Evolutionary conservation across 2,329 filamentous ascomycete genomes (phyloP), one percentile per base, ranked within the genome.

Genomic region (Torrubiellomyces zombiae): DNA sequence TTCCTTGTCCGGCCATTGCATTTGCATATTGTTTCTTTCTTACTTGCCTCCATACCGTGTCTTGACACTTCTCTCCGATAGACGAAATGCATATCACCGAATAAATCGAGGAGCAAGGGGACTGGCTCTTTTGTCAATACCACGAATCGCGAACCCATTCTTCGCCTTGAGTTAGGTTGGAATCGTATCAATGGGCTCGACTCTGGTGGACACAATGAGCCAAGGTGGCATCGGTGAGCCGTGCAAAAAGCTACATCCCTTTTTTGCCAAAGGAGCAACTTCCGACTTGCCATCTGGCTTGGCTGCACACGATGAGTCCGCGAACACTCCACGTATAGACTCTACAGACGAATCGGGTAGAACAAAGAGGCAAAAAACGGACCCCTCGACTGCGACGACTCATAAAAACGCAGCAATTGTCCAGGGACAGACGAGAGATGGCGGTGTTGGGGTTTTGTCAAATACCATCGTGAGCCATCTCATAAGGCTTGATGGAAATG

Each of bases 231-330:
- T 45, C 26, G 41, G 38, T 31, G 51, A 50, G 27, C 38, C 44
- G 7, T 36, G 40, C 14, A 58, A 55, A 38, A 65, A 62, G 34
- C 38, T 69, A 18, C 66, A 70, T 35, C 65, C 66, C 11, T 67
- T 70, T 45, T 69, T 70, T 38, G 38, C 47, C 19, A 48, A 45
- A 28, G 28, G 23, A 6, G 29, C 42, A 22, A 14, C 28, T 12
- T 26, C 29, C 15, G 30, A 35, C 8, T 17, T 24, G 17, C 15
- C 29, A 16, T 12, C 22, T n/a, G n/a, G n/a, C n/a, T n/a, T n/a
- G n/a, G n/a, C n/a, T n/a, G n/a, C n/a, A n/a, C n/a, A n/a, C 9
- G 23, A 15, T n/a, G 16, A 25, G 13, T 14, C 24, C n/a, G 21
- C 33, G 7, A 26, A 24, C n/a, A n/a, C n/a, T n/a, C n/a, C n/a